Conservation (phyloP, 1,139 yeast species). For the Yamadazyma trypodendri region DNA sequence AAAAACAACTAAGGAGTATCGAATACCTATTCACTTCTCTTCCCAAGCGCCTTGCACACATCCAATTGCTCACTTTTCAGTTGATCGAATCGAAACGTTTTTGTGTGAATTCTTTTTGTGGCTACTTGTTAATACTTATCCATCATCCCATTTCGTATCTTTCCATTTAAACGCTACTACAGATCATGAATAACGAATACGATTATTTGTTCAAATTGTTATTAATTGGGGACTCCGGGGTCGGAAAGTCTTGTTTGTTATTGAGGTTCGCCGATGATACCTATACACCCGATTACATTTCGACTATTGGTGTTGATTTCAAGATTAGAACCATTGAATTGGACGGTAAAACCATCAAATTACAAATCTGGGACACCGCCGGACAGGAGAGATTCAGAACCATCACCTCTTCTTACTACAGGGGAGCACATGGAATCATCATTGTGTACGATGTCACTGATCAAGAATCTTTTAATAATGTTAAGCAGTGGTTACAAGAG, state of each 20-base stretch:
- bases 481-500: slow-evolving; percentile 98
- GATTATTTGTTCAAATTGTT: slow-evolving; percentile 92
- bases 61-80: neutral
- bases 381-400: slow-evolving; percentile 99
- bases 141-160: neutral
- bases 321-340: slow-evolving; percentile 95
- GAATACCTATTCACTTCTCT: neutral
- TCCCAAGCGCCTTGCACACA: neutral
- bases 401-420: slow-evolving; percentile 94
- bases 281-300: slow-evolving; percentile 93
- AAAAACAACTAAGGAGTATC: slow-evolving; percentile 2
- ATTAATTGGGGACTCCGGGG: slow-evolving; percentile 97
- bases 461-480: slow-evolving; percentile 95
- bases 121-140: too few species aligned
- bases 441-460: slow-evolving; percentile 98
- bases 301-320: slow-evolving; percentile 97
- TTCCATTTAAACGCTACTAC: neutral
- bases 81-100: neutral
- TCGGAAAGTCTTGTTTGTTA: slow-evolving; percentile 93
- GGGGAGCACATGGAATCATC: slow-evolving; percentile 98
- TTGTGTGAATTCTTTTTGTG: too few species aligned
- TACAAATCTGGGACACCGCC: slow-evolving; percentile 99
- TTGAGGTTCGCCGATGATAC: slow-evolving; percentile 97
- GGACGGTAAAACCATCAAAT: slow-evolving; percentile 94
- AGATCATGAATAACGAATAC: slow-evolving; percentile 79